A percentile compares a stretch with the other conserved stretches of the same genome.
Conservation (phyloP, 805 yeast species). For the Metschnikowia baotianmanensis region DNA sequence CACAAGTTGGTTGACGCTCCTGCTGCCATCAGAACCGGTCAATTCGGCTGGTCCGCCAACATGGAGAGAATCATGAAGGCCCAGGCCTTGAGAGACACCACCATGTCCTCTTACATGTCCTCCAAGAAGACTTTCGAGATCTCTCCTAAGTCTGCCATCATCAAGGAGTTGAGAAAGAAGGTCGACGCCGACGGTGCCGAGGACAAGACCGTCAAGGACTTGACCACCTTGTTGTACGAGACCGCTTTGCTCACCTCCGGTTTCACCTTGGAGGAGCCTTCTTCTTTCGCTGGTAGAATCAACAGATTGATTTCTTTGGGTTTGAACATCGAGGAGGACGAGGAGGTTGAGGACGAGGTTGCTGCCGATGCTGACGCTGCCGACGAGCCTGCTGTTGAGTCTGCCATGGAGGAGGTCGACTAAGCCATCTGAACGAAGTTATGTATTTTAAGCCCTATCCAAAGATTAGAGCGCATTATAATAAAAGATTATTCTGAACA, state of each 20-base stretch:
- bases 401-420: constrained; percentile 98
- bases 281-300: constrained; percentile 94
- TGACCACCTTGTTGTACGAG: constrained; percentile 93
- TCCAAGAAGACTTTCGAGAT: constrained; percentile 99
- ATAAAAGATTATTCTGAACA: constrained; percentile 3
- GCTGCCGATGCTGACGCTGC: constrained; percentile 43
- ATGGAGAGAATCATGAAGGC: constrained; percentile 99
- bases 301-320: constrained; percentile 98
- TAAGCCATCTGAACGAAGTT: constrained; percentile 46
- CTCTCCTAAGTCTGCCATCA: constrained; percentile 94
- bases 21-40: constrained; percentile 99
- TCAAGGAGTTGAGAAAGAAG: constrained; percentile 92
- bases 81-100: constrained; percentile 97
- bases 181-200: constrained; percentile 97
- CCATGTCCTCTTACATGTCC: constrained; percentile 99
- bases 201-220: constrained; percentile 97
- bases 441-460: constrained; percentile 13
- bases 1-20: constrained; percentile 97
- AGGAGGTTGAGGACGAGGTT: constrained; percentile 43
- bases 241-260: constrained; percentile 98
- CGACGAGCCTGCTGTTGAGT: constrained; percentile 51
- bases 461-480: constrained; percentile 1
- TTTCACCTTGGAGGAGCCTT: constrained; percentile 98
- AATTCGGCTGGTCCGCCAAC: constrained; percentile 99
- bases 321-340: constrained; percentile 94